Percentiles rank a stretch among this genome's conserved stretches.
phyloP scores from a whole-genome alignment of 2,329 filamentous ascomycete genomes.

The Verticillium longisporum region DNA sequence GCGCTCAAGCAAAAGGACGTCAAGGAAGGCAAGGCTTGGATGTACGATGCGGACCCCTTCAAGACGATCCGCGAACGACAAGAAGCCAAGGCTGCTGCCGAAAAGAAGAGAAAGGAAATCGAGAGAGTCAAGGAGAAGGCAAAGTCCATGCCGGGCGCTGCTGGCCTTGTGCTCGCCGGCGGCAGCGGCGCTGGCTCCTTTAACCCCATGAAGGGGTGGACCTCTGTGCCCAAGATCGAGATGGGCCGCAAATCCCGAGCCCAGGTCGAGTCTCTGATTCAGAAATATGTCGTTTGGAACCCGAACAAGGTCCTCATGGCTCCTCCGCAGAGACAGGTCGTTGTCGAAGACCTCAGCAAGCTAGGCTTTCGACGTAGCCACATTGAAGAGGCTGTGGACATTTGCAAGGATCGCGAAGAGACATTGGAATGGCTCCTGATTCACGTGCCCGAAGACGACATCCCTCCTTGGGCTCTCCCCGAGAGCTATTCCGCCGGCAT shows the following conservation, averaged over 20 bases:
- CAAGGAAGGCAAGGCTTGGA: constrained; percentile 70
- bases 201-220: constrained; percentile 68
- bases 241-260: constrained; percentile 78
- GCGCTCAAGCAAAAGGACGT: constrained; percentile 75
- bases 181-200: constrained; percentile 29
- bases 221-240: constrained; percentile 80
- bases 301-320: constrained; percentile 65
- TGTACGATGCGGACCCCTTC: constrained; percentile 96
- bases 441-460: constrained; percentile 92
- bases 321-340: constrained; percentile 43
- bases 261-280: constrained; percentile 73
- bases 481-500: constrained; percentile 89
- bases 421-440: constrained; percentile 93
- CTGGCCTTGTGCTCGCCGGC: constrained; percentile 47
- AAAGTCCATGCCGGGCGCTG: constrained; percentile 52
- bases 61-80: constrained; percentile 71
- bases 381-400: constrained; percentile 75
- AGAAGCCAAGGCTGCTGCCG: constrained; percentile 65
- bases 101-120: constrained; percentile 72
- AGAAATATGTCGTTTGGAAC: constrained; percentile 81
- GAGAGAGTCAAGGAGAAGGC: constrained; percentile 64
- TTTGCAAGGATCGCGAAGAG: constrained; percentile 89
- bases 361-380: constrained; percentile 87
- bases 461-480: constrained; percentile 87
- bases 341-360: constrained; percentile 67